Evolutionary conservation across 345 rosid genomes (phyloP), one percentile per base, ranked within the genome.

Genomic region (Pelargonium nanum): DNA sequence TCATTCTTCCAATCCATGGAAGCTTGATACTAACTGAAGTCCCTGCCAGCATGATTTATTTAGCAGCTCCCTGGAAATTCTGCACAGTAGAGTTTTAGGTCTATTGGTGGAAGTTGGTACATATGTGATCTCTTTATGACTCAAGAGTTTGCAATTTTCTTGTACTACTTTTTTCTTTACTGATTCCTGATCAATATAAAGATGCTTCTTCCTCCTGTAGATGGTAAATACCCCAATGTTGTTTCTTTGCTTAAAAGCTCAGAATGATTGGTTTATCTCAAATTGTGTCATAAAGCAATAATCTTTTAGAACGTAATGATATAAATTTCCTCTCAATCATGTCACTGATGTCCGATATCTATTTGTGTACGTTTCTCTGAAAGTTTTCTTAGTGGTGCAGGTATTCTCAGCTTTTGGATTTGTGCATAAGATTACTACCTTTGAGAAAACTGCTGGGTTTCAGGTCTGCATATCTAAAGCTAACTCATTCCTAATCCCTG

Each of bases 391-490:
- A 63, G 55, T 70, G 20, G 51, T 81, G 85, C 88, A 94, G 99
- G 99, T 94, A 6, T 94, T 94, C 86, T 94, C 99, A 64, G 92
- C 99, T 48, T 94, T 94, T 78, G 99, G 99, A 60, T 88, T 83
- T 70, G 99, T 94, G 55, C 97, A 90, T 76, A 94, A 94, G 78
- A 94, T 94, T 72, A 86, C 99, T 53, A 88, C 96, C 56, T 94
- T 94, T 56, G 99, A 94, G 81, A 94, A 94, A 84, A 90, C 96
- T 28, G 97, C 95, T 58, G 96, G 99, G 56, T 94, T 87, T 65
- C 99, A 94, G 88, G 99, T 86, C 56, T 58, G 10, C 26, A 55
- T 17, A 20, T 20, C 24, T 19, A 23, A 5, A 26, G 15, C 12
- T n/a, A 8, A 22, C 40, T 57, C 55, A 40, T 22, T 57, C 9